A percentile compares a stretch with the other conserved stretches of the same genome.
Conservation (phyloP, 805 yeast genomes). For the Pichia cephalocereana region DNA sequence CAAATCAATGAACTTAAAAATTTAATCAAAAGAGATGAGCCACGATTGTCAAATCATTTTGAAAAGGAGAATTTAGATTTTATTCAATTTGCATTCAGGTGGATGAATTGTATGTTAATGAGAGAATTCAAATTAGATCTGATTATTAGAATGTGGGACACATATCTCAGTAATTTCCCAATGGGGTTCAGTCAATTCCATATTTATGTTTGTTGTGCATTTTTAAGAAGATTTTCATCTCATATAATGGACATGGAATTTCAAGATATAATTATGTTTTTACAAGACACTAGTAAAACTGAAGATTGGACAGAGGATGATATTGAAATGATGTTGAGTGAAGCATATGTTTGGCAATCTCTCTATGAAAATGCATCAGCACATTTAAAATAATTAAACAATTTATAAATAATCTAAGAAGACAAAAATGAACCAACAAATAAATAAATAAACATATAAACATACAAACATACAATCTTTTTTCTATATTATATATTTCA, state of each 20-base stretch:
- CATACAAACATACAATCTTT: no score
- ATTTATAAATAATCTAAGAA: no score
- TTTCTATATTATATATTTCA: no score
- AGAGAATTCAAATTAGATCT: slow-evolving; percentile 74
- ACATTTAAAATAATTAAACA: slow-evolving; percentile 43
- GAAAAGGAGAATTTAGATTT: slow-evolving; percentile 82
- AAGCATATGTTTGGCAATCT: slow-evolving; percentile 95
- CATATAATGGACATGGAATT: slow-evolving; percentile 79
- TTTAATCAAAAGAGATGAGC: slow-evolving; percentile 72
- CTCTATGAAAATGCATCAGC: slow-evolving; percentile 85
- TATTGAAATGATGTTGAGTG: slow-evolving; percentile 84
- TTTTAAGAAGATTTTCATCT: slow-evolving; percentile 77
- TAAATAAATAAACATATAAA: background rate
- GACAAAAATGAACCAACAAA: no score
- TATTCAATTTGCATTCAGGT: slow-evolving; percentile 89
- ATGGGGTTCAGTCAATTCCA: slow-evolving; percentile 87
- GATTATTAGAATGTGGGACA: slow-evolving; percentile 96
- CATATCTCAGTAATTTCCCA: slow-evolving; percentile 69
- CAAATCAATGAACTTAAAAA: slow-evolving; percentile 79
- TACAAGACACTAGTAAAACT: slow-evolving; percentile 81
- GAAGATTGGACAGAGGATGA: slow-evolving; percentile 79
- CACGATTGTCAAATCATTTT: slow-evolving; percentile 63
- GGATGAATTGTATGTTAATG: slow-evolving; percentile 99
- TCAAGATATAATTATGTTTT: slow-evolving; percentile 85
- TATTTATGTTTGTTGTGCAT: slow-evolving; percentile 96